Evolutionary conservation across 2,329 filamentous ascomycete genomes (phyloP).

Genomic region (Colletotrichum salicis): DNA sequence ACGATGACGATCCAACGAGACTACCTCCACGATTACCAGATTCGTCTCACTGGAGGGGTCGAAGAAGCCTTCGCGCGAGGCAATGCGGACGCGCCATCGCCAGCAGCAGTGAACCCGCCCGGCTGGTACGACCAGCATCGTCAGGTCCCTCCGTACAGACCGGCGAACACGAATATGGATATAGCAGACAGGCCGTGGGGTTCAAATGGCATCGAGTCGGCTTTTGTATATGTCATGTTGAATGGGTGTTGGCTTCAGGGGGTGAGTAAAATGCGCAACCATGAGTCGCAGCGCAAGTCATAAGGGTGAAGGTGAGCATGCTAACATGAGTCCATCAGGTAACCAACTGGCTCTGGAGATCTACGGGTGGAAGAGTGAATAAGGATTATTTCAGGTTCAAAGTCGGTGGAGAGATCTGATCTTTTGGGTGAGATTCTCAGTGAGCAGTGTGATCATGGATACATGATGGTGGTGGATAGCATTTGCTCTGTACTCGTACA

Average conservation of each 20-base stretch:
- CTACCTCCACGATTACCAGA: conserved; percentile 30
- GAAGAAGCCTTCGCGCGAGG: conserved; percentile 28
- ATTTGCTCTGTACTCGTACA: not conserved
- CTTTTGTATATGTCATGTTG: conserved; percentile 41
- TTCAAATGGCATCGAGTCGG: conserved; percentile 32
- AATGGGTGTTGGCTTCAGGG: conserved; percentile 37
- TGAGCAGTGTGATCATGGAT: not conserved
- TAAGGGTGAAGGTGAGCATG: not conserved
- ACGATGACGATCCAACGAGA: conserved; percentile 23
- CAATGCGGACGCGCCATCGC: conserved; percentile 20
- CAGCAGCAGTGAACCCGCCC: conserved; percentile 31
- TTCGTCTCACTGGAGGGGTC: conserved; percentile 29
- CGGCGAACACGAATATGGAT: conserved; percentile 38
- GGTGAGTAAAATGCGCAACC: conserved; percentile 4
- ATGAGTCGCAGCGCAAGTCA: not conserved
- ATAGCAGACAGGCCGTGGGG: conserved; percentile 36
- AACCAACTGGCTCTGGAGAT: conserved; percentile 30
- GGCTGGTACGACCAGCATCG: conserved; percentile 38
- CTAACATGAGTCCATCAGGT: conserved; percentile 14
- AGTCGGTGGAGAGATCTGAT: conserved; percentile 63
- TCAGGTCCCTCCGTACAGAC: conserved; percentile 40
- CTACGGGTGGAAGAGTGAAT: conserved; percentile 49
- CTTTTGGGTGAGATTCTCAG: conserved; percentile 1
- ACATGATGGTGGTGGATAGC: not conserved
- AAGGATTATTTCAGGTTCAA: conserved; percentile 60